Base-by-base conservation (phyloP, 805 yeast genomes). In the Lipomyces oligophaga region DNA sequence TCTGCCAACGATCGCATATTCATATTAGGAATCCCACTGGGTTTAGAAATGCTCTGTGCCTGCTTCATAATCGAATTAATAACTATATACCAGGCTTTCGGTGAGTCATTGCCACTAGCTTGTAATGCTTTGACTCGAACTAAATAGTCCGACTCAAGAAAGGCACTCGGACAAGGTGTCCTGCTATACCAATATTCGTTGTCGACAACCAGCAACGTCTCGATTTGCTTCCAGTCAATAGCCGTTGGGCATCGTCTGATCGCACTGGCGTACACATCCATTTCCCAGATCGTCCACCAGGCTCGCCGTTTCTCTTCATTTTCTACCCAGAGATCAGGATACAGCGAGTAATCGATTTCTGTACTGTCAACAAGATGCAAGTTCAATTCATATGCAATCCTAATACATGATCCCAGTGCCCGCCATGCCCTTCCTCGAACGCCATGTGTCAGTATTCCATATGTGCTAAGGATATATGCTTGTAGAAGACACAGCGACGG, bases 391-490 rank as follows among this genome's bases (percentile, higher is more conserved):
- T 33, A 33, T n/a, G 36, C 36, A 33, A 33, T 22, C 5, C 36
- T 22, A 5, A 33, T 25, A 33, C 36, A 33, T 13, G 36, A 22
- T n/a, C 36, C 36, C 36, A 33, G 18, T 5, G 36, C 36, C 18
- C 36, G 36, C 36, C 36, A 33, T 10, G 36, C 36, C 18, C 21
- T 33, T 10, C 36, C 36, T 5, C 36, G 36, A n/a, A 33, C 36
- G 6, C 36, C 36, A 10, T 33, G 36, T 25, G 36, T 19, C 11
- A 33, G 36, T 25, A 33, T 33, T 11, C 18, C 36, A n/a, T 33
- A 25, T 5, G 36, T 33, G 36, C 36, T 33, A 15, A 33, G 18
- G 21, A 33, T 33, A 15, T 33, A 25, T 6, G 36, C 36, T 25
- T 33, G 36, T 25, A 33, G 19, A n/a, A 33, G 19, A 5, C 25